phyloP scores from a whole-genome alignment of 306 rosid species.

The Prunus salicina region DNA sequence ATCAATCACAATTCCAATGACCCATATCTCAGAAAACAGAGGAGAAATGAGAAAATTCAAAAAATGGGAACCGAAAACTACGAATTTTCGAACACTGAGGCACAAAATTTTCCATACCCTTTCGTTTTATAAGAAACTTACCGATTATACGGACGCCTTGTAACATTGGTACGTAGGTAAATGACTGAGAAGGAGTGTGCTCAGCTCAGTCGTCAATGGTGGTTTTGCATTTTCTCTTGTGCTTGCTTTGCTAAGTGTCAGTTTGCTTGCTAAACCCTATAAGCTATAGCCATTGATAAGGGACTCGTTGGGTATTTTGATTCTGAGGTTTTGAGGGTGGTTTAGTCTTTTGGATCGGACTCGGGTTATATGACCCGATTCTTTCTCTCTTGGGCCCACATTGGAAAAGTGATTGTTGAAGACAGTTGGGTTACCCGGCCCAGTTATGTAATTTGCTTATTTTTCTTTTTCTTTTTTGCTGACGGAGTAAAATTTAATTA shows the following conservation, averaged over 20 bases:
- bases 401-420: neutral
- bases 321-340: neutral
- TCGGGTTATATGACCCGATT: neutral
- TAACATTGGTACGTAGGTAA: slow-evolving; percentile 40
- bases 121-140: slow-evolving; percentile 8
- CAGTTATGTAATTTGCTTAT: neutral
- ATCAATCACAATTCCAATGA: neutral
- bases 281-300: slow-evolving; percentile 38
- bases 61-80: neutral
- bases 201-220: slow-evolving; percentile 26
- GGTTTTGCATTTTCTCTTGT: slow-evolving; percentile 29
- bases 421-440: neutral
- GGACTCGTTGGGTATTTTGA: slow-evolving; percentile 37
- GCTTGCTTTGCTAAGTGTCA: neutral
- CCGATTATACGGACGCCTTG: slow-evolving; percentile 51
- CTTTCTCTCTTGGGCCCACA: neutral
- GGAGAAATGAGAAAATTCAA: neutral
- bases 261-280: neutral
- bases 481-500: too few species aligned
- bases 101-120: neutral
- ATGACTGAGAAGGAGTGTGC: neutral
- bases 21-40: neutral
- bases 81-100: neutral
- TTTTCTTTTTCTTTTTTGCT: too few species aligned
- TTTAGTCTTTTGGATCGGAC: neutral